Evolutionary conservation across 106 monocot species (phyloP).

Genomic region (Allium cepa): DNA sequence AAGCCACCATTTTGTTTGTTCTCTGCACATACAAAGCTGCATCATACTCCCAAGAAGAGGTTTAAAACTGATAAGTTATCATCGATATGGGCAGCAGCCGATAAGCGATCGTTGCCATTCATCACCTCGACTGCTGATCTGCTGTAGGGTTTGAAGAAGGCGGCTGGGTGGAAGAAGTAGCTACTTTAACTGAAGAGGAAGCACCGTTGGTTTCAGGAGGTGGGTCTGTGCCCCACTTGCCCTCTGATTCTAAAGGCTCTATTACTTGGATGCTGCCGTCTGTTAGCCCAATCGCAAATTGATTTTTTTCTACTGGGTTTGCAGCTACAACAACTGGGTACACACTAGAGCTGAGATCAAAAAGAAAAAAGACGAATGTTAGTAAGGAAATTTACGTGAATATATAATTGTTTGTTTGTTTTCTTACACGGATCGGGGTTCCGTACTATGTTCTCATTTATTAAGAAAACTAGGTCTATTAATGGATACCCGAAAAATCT

Average conservation of each 20-base stretch:
- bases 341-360: slow-evolving; percentile 20
- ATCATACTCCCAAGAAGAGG: too few species aligned
- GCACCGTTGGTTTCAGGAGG: slow-evolving; percentile 21
- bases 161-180: slow-evolving; percentile 16
- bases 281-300: slow-evolving; percentile 52
- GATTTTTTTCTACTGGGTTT: slow-evolving; percentile 42
- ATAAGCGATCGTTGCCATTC: background rate
- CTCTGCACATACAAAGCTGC: background rate
- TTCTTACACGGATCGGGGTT: too few species aligned
- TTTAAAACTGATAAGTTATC: background rate
- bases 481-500: too few species aligned
- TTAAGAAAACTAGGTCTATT: too few species aligned
- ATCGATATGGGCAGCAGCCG: background rate
- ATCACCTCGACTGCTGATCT: slow-evolving; percentile 18
- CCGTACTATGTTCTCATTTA: too few species aligned
- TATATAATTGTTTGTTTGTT: too few species aligned
- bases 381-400: too few species aligned
- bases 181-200: background rate
- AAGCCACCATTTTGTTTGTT: background rate
- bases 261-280: slow-evolving; percentile 51
- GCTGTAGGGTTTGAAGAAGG: slow-evolving; percentile 9
- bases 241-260: slow-evolving; percentile 46
- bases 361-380: background rate
- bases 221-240: slow-evolving; percentile 32
- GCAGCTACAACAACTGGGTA: slow-evolving; percentile 40